A percentile compares a stretch with the other conserved stretches of the same genome.
Conservation (phyloP, 805 yeast genomes). For the Saccharomycopsis javanensis region DNA sequence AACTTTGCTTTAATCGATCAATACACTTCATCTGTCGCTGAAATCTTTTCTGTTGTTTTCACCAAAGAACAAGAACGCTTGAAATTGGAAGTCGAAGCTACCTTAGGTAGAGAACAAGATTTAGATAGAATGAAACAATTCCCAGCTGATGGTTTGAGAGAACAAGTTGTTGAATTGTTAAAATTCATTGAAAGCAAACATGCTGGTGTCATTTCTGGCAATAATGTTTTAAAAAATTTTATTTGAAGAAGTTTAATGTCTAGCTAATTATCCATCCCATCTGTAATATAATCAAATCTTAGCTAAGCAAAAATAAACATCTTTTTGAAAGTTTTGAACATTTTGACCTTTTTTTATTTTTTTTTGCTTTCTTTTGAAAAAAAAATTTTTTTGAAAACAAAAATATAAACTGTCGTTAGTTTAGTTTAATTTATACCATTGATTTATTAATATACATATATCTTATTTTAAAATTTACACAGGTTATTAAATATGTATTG, state of each 20-base stretch:
- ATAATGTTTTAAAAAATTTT: slow-evolving; percentile 4
- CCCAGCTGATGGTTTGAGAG: slow-evolving; percentile 54
- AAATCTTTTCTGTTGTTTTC: slow-evolving; percentile 61
- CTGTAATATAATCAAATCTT: slow-evolving; percentile 1
- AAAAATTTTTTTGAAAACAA: not conserved
- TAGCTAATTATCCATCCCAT: not conserved
- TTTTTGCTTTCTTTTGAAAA: not conserved
- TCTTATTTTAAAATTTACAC: not conserved
- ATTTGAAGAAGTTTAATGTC: not conserved
- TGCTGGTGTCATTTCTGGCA: not conserved
- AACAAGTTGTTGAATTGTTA: slow-evolving; percentile 58
- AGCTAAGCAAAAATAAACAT: not conserved
- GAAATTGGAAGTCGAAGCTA: slow-evolving; percentile 59
- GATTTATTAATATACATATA: not conserved
- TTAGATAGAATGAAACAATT: slow-evolving; percentile 73
- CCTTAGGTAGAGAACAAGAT: slow-evolving; percentile 79
- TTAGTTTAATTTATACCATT: not conserved
- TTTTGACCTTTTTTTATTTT: not conserved
- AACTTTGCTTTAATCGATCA: slow-evolving; percentile 45
- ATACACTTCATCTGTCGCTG: slow-evolving; percentile 53
- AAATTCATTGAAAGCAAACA: slow-evolving; percentile 55
- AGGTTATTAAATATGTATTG: not conserved
- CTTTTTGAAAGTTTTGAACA: not conserved
- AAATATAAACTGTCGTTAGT: not conserved
- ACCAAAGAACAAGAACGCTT: slow-evolving; percentile 66